Base-by-base conservation (phyloP, 805 yeast genomes). In the Tetrapisispora namnaoensis region DNA sequence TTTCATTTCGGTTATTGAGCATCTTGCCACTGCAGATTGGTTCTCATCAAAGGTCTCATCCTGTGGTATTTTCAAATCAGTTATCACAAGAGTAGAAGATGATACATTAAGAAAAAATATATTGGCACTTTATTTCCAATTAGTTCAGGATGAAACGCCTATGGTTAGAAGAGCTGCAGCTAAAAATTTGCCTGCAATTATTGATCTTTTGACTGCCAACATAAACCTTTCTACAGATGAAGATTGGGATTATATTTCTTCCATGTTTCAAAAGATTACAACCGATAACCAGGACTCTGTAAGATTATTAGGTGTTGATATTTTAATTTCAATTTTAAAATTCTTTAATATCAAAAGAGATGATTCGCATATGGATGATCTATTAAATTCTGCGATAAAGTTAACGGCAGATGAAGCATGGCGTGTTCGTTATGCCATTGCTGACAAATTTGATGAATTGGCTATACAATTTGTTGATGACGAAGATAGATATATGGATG, bases 391-490 rank as follows among this genome's bases (percentile, higher is more conserved):
- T 54, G 76, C 95, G 2, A 74, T 83, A 54, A 79, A 79, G 54
- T 74, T 93, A 55, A 82, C 87, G 50, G 78, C 75, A 54, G 99
- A 93, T 70, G 88, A 86, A 68, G 84, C 95, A 61, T 93, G 99
- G 99, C 82, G 99, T 68, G 98, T 93, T 49, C 82, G 99, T 61
- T 93, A 91, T 69, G 89, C 93, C 82, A 95, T 95, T 34, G 96
- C 97, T n/a, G 97, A 91, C 65, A 77, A 89, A 59, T 90, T 89
- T 62, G 86, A 82, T 57, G 72, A 74, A 53, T 76, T 93, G 51
- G 87, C 95, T 1, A 57, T 69, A 17, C 80, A 79, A 55, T 82
- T 90, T 61, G 73, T 73, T 56, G 72, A 75, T 52, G 74, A 78
- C 45, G 78, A 76, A 37, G 44, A 45, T 20, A 69, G 73, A 34